Evolutionary conservation across 345 rosid species (phyloP).

Genomic region (Gossypioides kirkii): DNA sequence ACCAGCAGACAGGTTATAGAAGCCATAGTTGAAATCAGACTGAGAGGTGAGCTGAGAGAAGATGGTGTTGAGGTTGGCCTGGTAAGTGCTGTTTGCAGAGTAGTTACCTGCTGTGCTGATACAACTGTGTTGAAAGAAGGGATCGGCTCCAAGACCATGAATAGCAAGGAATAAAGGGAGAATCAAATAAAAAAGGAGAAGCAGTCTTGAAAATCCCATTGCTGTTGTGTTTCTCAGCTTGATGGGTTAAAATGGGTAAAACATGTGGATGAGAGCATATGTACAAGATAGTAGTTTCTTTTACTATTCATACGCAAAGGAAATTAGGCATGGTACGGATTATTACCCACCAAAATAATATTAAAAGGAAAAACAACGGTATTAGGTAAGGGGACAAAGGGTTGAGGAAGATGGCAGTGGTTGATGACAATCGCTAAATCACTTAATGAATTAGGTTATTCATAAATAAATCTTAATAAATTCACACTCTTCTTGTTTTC

Average conservation of each 20-base stretch:
- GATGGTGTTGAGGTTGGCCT: conserved; percentile 20
- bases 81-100: conserved; percentile 11
- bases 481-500: no score
- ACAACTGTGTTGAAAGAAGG: background rate
- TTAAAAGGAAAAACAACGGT: background rate
- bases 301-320: no score
- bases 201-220: background rate
- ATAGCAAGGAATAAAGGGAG: background rate
- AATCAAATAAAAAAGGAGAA: background rate
- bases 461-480: no score
- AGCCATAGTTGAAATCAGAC: conserved; percentile 19
- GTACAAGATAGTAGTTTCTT: no score
- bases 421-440: background rate
- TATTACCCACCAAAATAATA: background rate
- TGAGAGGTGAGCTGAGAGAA: conserved; percentile 17
- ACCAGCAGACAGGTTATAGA: conserved; percentile 16
- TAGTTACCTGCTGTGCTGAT: background rate
- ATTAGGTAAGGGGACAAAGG: background rate
- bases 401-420: background rate
- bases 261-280: no score
- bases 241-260: no score
- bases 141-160: background rate
- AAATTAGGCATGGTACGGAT: background rate
- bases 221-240: background rate
- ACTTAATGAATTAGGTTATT: no score